phyloP scores from a whole-genome alignment of 108 stramenopile genomes.

The Schizochytrium sp. region DNA sequence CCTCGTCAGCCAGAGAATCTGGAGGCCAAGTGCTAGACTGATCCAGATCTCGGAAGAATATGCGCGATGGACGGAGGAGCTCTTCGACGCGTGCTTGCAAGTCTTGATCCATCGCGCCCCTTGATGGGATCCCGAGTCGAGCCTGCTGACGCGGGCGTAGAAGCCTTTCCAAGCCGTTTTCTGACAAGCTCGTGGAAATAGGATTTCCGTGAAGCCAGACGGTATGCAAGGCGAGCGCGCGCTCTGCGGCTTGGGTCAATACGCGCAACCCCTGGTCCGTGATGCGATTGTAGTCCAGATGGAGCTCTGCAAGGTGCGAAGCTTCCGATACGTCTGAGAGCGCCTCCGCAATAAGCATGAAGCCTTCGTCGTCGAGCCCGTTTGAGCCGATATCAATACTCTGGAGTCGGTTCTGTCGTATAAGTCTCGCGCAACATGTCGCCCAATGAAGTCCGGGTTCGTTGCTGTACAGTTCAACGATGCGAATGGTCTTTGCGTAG shows the following conservation, averaged over 20 bases:
- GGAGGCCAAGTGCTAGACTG: background rate
- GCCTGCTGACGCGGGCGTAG: background rate
- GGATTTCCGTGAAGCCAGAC: background rate
- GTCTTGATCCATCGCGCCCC: background rate
- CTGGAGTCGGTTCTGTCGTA: background rate
- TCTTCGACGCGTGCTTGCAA: background rate
- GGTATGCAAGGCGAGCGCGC: background rate
- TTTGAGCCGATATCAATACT: background rate
- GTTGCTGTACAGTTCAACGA: slow-evolving; percentile 9
- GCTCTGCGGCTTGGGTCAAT: background rate
- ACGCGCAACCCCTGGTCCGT: background rate
- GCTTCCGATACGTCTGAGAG: background rate
- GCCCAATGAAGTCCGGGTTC: background rate
- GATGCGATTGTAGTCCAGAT: background rate
- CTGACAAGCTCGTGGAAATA: background rate
- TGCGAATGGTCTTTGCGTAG: background rate
- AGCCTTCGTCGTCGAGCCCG: background rate
- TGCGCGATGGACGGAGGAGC: background rate
- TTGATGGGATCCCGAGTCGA: background rate
- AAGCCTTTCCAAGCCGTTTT: background rate
- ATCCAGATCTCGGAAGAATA: background rate
- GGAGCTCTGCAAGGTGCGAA: background rate
- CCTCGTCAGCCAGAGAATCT: background rate
- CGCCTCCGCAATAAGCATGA: background rate
- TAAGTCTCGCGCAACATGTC: background rate